Evolutionary conservation across 345 rosid genomes (phyloP).

Genomic region (Gynandropsis gynandra): DNA sequence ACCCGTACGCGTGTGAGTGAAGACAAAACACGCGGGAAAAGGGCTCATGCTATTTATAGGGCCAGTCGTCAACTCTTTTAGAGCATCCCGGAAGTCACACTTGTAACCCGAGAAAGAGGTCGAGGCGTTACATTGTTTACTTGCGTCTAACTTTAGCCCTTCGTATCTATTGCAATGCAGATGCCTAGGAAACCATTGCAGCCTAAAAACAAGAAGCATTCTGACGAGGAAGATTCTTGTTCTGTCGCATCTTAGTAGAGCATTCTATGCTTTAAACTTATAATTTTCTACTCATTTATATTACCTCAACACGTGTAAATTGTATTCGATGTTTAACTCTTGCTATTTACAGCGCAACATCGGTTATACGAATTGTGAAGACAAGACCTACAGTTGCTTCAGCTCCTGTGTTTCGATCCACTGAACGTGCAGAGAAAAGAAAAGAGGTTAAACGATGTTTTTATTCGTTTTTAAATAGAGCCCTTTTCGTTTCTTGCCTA

Average conservation of each 20-base stretch:
- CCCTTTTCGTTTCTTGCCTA: background rate
- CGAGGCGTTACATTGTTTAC: too few relatives aligned
- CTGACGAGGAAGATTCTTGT: constrained; percentile 65
- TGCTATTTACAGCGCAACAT: constrained; percentile 44
- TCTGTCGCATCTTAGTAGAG: constrained; percentile 64
- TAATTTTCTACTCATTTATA: constrained; percentile 3
- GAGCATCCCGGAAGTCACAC: too few relatives aligned
- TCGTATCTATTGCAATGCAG: constrained; percentile 25
- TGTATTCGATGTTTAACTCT: constrained; percentile 19
- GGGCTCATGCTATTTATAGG: too few relatives aligned
- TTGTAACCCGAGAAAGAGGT: too few relatives aligned
- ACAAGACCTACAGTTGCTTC: constrained; percentile 38
- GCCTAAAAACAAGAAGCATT: constrained; percentile 59
- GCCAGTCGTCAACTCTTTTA: too few relatives aligned
- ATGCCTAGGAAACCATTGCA: constrained; percentile 55
- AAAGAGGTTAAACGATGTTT: constrained; percentile 50
- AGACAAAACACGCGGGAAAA: too few relatives aligned
- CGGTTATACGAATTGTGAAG: constrained; percentile 43
- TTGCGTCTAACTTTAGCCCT: background rate
- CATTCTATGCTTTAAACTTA: constrained; percentile 3
- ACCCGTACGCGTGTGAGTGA: too few relatives aligned
- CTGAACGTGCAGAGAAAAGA: constrained; percentile 79
- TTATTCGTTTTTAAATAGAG: background rate
- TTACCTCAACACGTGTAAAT: constrained; percentile 1
- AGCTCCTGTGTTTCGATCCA: constrained; percentile 68